Base-by-base conservation (phyloP, 331 rosid genomes). In the Phaseolus coccineus region DNA sequence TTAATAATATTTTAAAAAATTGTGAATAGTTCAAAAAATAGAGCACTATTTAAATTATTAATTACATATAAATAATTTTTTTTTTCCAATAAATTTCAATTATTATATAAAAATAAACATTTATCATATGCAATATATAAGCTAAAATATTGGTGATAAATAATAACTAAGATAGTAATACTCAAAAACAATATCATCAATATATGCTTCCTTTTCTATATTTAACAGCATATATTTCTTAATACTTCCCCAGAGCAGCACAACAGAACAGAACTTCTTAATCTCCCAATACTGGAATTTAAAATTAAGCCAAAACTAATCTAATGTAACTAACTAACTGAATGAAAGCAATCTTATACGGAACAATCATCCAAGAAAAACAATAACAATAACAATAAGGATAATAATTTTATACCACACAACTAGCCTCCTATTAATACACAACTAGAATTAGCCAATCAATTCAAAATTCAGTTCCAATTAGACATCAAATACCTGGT, bases 401-500 rank as follows among this genome's bases (percentile, higher is more conserved):
- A 19, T 19, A 19, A 28, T 28, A 68, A 30, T 28, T 6, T 25
- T 77, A 40, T n/a, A 55, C 58, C 70, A 53, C 64, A 57, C 50
- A 51, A 64, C 66, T 39, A 59, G 68, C 69, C 58, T 56, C 73
- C 47, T 65, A 64, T 28, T 61, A 63, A 71, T 67, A 53, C 67
- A 30, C 22, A 53, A 64, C 48, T 73, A 48, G 1, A 50, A 50
- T 2, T 4, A 25, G 42, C 27, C 25, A 65, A 71, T 62, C 39
- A 52, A 63, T 50, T 46, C 63, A 73, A 76, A 65, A 72, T 39
- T 44, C 37, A 47, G 74, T 68, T 31, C 51, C n/a, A 74, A 48
- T 40, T 58, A 74, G 51, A 74, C 53, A 59, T 62, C 56, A 72
- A n/a, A 74, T 85, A 96, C 99, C 99, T 96, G 99, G 84, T 96